Percentiles rank a stretch among this genome's conserved stretches.
phyloP scores from a whole-genome alignment of 345 rosid species.

The Acer yangbiense region DNA sequence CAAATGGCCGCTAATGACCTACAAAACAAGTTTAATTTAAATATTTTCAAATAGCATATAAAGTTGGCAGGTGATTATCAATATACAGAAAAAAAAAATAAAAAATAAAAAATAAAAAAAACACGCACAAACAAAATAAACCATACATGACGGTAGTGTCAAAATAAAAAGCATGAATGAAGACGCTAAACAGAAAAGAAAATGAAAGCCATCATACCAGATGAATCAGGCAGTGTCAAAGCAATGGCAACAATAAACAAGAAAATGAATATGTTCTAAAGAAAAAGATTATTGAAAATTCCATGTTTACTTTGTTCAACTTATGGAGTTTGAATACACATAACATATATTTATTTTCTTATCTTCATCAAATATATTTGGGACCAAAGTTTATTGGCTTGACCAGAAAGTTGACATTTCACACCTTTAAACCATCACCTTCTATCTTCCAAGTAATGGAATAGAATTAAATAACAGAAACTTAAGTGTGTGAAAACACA shows the following conservation, averaged over 20 bases:
- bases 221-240: background rate
- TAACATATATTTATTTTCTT: constrained; percentile 1
- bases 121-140: background rate
- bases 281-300: background rate
- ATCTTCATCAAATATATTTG: background rate
- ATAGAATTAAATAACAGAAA: background rate
- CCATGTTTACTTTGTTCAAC: background rate
- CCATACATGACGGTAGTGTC: background rate
- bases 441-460: background rate
- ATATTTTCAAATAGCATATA: constrained; percentile 14
- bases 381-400: background rate
- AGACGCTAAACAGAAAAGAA: background rate
- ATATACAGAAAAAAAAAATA: background rate
- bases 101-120: no score
- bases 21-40: constrained; percentile 29
- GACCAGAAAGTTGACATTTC: background rate
- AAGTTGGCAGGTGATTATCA: background rate
- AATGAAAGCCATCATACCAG: background rate
- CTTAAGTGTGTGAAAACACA: background rate
- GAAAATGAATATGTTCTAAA: constrained; percentile 2
- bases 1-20: constrained; percentile 95
- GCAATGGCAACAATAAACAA: background rate
- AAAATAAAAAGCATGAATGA: background rate
- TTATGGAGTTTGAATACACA: background rate
- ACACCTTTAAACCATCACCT: background rate